Evolutionary conservation across 2,329 filamentous ascomycete species (phyloP).

Genomic region (Neonectria hederae): DNA sequence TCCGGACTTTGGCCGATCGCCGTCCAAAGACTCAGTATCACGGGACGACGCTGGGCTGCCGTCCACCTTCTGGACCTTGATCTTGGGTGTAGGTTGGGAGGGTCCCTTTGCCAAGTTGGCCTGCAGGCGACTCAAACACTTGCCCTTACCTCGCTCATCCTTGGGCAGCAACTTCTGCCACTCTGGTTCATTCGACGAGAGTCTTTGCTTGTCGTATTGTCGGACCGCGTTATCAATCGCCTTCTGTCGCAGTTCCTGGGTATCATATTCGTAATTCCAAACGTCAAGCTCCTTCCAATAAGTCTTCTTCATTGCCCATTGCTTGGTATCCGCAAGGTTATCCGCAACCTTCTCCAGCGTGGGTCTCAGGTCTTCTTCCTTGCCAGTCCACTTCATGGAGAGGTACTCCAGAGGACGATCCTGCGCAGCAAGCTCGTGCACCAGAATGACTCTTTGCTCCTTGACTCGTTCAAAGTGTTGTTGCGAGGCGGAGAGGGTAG

Average conservation of each 20-base stretch:
- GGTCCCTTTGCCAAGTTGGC: conserved; percentile 65
- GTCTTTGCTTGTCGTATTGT: conserved; percentile 66
- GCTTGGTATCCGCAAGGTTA: conserved; percentile 57
- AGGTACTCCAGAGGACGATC: conserved; percentile 62
- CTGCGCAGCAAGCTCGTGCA: conserved; percentile 68
- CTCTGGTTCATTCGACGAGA: conserved; percentile 64
- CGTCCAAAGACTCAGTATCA: conserved; percentile 46
- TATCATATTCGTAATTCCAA: conserved; percentile 68
- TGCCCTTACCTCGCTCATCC: conserved; percentile 67
- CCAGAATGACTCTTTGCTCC: conserved; percentile 61
- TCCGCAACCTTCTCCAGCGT: conserved; percentile 69
- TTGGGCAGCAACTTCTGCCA: conserved; percentile 70
- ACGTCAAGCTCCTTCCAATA: conserved; percentile 73
- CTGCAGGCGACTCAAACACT: conserved; percentile 69
- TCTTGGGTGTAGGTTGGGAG: conserved; percentile 58
- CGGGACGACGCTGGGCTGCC: conserved; percentile 53
- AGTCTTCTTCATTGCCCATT: conserved; percentile 64
- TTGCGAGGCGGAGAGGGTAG: conserved; percentile 60
- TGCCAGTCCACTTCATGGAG: conserved; percentile 59
- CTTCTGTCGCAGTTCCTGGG: conserved; percentile 63
- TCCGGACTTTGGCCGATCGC: conserved; percentile 44
- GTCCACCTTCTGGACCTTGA: conserved; percentile 61
- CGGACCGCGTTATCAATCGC: conserved; percentile 70
- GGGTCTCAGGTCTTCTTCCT: conserved; percentile 62
- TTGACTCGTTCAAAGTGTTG: conserved; percentile 63